A percentile compares a stretch with the other conserved stretches of the same genome.
These are phyloP conservation scores for Bassia scoparia DNA, from an alignment of 148 eudicot species.

Conservation along the genomic window DNA sequence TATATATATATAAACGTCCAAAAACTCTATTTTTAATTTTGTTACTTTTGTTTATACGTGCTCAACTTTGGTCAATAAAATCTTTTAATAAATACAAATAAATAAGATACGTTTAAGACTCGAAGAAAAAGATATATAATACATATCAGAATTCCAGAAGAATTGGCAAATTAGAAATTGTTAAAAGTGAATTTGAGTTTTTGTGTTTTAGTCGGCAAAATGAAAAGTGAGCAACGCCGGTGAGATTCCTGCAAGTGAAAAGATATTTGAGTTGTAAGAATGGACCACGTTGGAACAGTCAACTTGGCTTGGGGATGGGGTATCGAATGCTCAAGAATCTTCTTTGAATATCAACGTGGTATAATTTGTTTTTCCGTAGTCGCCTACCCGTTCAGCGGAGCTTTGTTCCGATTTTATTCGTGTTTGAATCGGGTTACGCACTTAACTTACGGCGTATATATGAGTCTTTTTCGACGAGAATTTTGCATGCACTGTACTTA, in stretches of 20 bases:
- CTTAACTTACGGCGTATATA: too few species aligned
- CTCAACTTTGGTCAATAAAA: constrained; percentile 24
- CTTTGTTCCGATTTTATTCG: too few species aligned
- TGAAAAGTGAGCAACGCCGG: neutral
- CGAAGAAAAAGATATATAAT: too few species aligned
- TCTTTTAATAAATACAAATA: neutral
- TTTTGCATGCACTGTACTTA: too few species aligned
- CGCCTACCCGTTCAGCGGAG: too few species aligned
- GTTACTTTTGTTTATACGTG: neutral
- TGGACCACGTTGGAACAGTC: constrained; percentile 9
- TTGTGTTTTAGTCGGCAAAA: neutral
- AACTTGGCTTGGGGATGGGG: neutral
- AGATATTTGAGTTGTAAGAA: neutral
- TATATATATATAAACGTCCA: too few species aligned
- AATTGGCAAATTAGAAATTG: constrained; percentile 1
- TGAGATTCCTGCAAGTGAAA: constrained; percentile 10
- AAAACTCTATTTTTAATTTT: too few species aligned
- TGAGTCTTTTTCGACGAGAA: too few species aligned
- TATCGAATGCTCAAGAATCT: constrained; percentile 1
- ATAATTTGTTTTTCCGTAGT: too few species aligned
- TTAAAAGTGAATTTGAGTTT: neutral
- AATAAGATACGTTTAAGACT: constrained; percentile 17
- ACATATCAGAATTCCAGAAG: neutral
- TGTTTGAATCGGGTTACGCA: too few species aligned
- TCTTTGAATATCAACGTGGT: too few species aligned